phyloP scores from a whole-genome alignment of 2,329 filamentous ascomycete species.

The Rosellinia necatrix region DNA sequence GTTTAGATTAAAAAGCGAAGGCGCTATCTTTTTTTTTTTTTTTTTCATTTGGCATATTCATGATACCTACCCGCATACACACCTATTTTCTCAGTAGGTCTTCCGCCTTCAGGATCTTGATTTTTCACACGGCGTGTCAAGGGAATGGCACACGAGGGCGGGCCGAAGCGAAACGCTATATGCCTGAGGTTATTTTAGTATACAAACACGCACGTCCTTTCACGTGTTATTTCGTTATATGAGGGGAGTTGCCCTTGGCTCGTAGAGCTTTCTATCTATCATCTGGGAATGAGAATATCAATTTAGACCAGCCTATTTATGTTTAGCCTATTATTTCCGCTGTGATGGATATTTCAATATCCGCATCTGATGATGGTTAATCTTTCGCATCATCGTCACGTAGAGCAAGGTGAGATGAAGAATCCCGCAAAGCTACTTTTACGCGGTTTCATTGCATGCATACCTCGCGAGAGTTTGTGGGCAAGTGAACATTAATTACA shows the following conservation, averaged over 20 bases:
- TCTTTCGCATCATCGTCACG: too few relatives aligned
- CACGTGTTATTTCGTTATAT: background rate
- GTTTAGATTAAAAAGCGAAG: constrained; percentile 35
- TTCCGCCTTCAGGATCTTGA: constrained; percentile 19
- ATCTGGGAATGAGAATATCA: background rate
- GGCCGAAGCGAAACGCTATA: constrained; percentile 34
- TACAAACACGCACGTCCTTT: background rate
- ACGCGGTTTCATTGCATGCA: too few relatives aligned
- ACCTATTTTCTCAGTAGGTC: constrained; percentile 33
- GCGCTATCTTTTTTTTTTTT: constrained; percentile 13
- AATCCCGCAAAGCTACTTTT: too few relatives aligned
- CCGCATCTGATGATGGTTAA: too few relatives aligned
- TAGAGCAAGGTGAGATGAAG: too few relatives aligned
- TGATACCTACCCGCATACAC: constrained; percentile 19
- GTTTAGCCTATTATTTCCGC: too few relatives aligned
- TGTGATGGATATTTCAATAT: too few relatives aligned
- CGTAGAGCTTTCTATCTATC: too few relatives aligned
- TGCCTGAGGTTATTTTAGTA: constrained; percentile 23
- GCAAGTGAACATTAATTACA: too few relatives aligned
- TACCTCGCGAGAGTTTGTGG: too few relatives aligned
- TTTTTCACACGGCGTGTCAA: constrained; percentile 18
- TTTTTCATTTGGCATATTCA: constrained; percentile 9
- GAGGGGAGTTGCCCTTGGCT: too few relatives aligned
- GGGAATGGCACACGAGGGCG: constrained; percentile 26
- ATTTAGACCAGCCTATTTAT: too few relatives aligned